Base-by-base conservation (phyloP, 805 yeast genomes). In the Wickerhamiella cacticola region DNA sequence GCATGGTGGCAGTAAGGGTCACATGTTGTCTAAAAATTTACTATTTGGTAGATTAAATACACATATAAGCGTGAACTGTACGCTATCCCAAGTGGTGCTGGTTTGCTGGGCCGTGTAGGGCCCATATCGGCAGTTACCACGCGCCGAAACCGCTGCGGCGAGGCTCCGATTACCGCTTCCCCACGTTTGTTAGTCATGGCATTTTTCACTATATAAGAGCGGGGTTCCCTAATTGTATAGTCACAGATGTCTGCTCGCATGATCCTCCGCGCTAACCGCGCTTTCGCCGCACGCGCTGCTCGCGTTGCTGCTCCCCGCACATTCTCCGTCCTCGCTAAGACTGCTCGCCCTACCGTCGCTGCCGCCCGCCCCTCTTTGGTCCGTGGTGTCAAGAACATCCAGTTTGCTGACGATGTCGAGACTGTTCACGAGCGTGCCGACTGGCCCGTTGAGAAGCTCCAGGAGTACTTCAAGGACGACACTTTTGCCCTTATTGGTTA, bases 391-490 rank as follows among this genome's bases (percentile, higher is more conserved):
- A 87, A 92, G 78, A 79, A 84, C 73, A 92, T 92, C 75, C 85
- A 86, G 80, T 92, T 92, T 64, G 96, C 86, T 69, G 96, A 96
- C 72, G 57, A 56, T 41, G 85, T 81, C 63, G 98, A 92, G 77
- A 71, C 80, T 59, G 98, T 92, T 59, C 89, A 92, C 76, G 97
- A 92, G 78, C 85, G 98, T 73, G 81, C 87, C 63, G 98, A 92
- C 83, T 92, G 98, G 98, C 98, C 98, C 72, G 78, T 82, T 69
- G 97, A 89, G 74, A 89, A 84, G 76, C 76, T 92, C 64, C 77
- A 81, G 56, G 88, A 86, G 64, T 92, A 88, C 79, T 92, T 92
- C 87, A 89, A 92, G 79, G 75, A 88, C 71, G 97, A 92, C 70
- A 92, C 98, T 53, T 75, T 92, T 66, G 97, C 98, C 59, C 73